These are phyloP conservation scores for Thelonectria blattea DNA, from an alignment of 2,329 filamentous ascomycete genomes.

Conservation along the genomic window DNA sequence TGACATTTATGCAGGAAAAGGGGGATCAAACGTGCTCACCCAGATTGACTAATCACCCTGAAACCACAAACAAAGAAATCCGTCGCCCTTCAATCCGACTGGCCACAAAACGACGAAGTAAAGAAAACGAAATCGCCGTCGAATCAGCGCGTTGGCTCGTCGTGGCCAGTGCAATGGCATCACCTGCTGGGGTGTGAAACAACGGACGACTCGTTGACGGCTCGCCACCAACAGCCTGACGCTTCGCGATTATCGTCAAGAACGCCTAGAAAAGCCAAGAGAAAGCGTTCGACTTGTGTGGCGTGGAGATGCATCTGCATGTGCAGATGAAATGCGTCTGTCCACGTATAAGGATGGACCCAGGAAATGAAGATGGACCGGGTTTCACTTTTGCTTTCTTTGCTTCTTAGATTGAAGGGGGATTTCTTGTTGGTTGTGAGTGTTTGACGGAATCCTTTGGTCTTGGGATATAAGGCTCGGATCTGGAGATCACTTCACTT, in stretches of 20 bases:
- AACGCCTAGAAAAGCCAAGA: neutral
- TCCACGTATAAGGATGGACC: neutral
- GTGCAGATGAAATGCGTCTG: neutral
- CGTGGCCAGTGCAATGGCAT: neutral
- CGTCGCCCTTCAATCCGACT: neutral
- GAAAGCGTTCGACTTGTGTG: no score
- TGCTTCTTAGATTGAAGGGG: neutral
- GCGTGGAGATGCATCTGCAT: neutral
- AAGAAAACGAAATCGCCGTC: neutral
- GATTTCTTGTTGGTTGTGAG: neutral
- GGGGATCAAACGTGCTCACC: neutral
- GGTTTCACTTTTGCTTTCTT: neutral
- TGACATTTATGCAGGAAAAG: neutral
- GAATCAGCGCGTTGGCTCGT: neutral
- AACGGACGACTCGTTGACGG: neutral
- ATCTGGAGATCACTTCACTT: neutral
- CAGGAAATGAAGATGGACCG: neutral
- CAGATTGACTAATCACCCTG: neutral
- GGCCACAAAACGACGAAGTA: neutral
- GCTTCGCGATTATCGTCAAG: neutral
- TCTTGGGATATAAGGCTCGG: neutral
- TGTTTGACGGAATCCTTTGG: neutral
- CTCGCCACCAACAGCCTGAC: conserved; percentile 3
- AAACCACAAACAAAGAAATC: neutral
- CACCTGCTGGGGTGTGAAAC: conserved; percentile 9